Percentiles rank a stretch among this genome's conserved stretches.
Conservation (phyloP, 768 basidiomycete genomes). For the Collybia sordida region DNA sequence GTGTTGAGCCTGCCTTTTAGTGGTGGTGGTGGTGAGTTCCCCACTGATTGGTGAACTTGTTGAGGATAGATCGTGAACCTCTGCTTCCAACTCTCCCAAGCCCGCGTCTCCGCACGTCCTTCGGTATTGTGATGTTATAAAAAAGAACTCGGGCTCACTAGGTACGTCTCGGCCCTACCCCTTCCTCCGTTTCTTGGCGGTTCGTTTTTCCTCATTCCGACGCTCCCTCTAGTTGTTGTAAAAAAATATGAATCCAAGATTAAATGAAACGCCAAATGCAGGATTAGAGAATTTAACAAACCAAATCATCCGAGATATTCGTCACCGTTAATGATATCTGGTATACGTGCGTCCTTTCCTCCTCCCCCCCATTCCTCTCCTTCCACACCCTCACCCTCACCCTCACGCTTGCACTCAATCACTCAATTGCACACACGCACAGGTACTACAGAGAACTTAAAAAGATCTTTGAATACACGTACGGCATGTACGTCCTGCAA, state of each 20-base stretch:
- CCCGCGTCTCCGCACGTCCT: conserved; percentile 83
- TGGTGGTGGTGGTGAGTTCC: no score
- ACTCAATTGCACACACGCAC: no score
- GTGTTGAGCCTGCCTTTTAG: conserved; percentile 15
- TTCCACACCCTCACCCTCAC: background rate
- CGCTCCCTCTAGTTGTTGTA: conserved; percentile 68
- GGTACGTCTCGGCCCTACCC: conserved; percentile 43
- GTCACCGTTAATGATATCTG: conserved; percentile 98
- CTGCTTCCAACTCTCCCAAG: conserved; percentile 92
- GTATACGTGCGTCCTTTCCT: conserved; percentile 88
- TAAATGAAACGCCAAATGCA: conserved; percentile 93
- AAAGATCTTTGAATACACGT: conserved; percentile 96
- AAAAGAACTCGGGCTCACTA: conserved; percentile 96
- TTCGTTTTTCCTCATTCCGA: conserved; percentile 2
- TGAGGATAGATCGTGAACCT: conserved; percentile 80
- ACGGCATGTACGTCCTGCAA: conserved; percentile 94
- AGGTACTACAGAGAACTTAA: no score
- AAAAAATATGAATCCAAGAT: conserved; percentile 97
- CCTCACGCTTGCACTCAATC: no score
- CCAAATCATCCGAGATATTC: conserved; percentile 97
- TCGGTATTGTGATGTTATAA: conserved; percentile 99
- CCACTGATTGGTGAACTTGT: background rate
- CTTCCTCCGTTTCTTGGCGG: background rate
- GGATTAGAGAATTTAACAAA: conserved; percentile 91
- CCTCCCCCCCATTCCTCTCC: background rate